These are phyloP conservation scores for Durotheca rogersii DNA, from an alignment of 495 filamentous ascomycete genomes.

Conservation along the genomic window DNA sequence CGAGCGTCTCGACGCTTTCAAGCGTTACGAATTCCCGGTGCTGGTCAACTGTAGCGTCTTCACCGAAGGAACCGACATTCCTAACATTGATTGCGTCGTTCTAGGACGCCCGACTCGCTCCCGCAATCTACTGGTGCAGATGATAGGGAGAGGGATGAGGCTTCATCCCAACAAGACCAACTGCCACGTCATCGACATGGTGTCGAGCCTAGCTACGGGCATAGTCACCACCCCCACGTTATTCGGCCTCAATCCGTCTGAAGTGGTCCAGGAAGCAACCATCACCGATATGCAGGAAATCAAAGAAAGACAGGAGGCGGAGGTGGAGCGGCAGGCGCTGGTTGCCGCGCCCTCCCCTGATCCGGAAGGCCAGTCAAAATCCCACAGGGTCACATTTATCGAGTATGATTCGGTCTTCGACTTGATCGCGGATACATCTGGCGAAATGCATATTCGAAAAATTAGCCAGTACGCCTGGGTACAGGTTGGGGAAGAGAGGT, in stretches of 20 bases:
- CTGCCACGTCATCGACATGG: slow-evolving; percentile 97
- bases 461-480: slow-evolving; percentile 82
- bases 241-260: slow-evolving; percentile 88
- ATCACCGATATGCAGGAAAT: slow-evolving; percentile 57
- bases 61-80: slow-evolving; percentile 95
- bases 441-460: slow-evolving; percentile 73
- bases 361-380: slow-evolving; percentile 24
- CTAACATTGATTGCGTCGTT: slow-evolving; percentile 93
- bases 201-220: slow-evolving; percentile 74
- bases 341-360: not conserved
- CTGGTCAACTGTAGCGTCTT: slow-evolving; percentile 95
- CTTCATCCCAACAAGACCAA: slow-evolving; percentile 76
- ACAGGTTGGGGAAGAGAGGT: slow-evolving; percentile 61
- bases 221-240: slow-evolving; percentile 88
- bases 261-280: slow-evolving; percentile 65
- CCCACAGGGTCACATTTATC: slow-evolving; percentile 77
- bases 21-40: slow-evolving; percentile 73
- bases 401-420: slow-evolving; percentile 89
- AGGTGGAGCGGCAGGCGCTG: slow-evolving; percentile 30
- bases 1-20: slow-evolving; percentile 72
- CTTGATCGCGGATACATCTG: slow-evolving; percentile 77
- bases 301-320: slow-evolving; percentile 46
- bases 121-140: slow-evolving; percentile 88
- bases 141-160: slow-evolving; percentile 94
- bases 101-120: slow-evolving; percentile 88